Evolutionary conservation across 2,329 filamentous ascomycete genomes (phyloP).

Genomic region (Calycina herbarum): DNA sequence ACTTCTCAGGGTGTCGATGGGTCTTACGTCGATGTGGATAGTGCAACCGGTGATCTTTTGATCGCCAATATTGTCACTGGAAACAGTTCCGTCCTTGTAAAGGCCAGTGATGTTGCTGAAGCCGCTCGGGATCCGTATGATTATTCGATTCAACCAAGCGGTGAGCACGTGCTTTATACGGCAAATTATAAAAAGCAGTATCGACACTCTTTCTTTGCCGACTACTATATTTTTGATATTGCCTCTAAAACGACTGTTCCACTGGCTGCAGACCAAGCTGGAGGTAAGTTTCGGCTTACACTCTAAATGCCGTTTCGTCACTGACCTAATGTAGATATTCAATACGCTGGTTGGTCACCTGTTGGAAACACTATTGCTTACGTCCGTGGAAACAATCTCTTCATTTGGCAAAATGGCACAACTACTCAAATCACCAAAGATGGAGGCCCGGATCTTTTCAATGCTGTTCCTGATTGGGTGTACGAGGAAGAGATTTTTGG

Average conservation of each 20-base stretch:
- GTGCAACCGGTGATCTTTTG: conserved; percentile 51
- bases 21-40: conserved; percentile 55
- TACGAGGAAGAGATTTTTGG: conserved; percentile 61
- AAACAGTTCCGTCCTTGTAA: conserved; percentile 56
- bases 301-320: neutral
- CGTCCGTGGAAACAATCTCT: conserved; percentile 66
- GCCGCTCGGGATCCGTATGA: conserved; percentile 47
- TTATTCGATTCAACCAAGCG: conserved; percentile 62
- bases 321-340: conserved; percentile 44
- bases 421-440: conserved; percentile 54
- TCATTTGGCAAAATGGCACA: conserved; percentile 54
- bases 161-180: conserved; percentile 59
- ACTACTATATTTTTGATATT: conserved; percentile 65
- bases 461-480: conserved; percentile 65
- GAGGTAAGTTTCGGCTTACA: conserved; percentile 13
- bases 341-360: conserved; percentile 64
- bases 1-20: conserved; percentile 59
- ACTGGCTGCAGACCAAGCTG: conserved; percentile 54
- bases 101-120: conserved; percentile 55
- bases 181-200: conserved; percentile 69
- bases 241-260: conserved; percentile 54
- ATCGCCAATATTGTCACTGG: conserved; percentile 63
- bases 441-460: conserved; percentile 62
- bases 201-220: conserved; percentile 65
- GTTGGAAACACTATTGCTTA: conserved; percentile 61